Percentiles rank a stretch among this genome's conserved stretches.
Conservation (phyloP, 2,329 filamentous ascomycete genomes). For the Aspergillus fumigatiaffinis region DNA sequence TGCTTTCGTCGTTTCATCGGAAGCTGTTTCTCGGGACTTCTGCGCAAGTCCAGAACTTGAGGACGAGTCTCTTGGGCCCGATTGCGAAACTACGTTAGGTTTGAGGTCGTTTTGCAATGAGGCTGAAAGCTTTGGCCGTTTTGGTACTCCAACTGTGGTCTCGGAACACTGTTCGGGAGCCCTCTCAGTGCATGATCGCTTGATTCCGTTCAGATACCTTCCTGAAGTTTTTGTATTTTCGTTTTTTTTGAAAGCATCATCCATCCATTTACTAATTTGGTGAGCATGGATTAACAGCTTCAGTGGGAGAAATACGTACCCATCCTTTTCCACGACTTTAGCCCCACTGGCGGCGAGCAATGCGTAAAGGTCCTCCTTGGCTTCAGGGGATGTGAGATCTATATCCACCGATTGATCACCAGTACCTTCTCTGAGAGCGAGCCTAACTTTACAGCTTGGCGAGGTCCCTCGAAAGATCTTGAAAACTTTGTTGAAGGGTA, state of each 20-base stretch:
- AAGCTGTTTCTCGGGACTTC: background rate
- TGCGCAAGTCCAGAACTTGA: constrained; percentile 2
- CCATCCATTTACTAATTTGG: constrained; percentile 29
- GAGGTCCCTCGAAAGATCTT: constrained; percentile 16
- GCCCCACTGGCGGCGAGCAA: constrained; percentile 10
- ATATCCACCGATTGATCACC: constrained; percentile 22
- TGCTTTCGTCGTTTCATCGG: constrained; percentile 4
- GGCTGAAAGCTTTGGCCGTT: constrained; percentile 30
- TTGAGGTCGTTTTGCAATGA: constrained; percentile 22
- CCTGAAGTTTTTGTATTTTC: background rate
- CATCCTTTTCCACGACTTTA: constrained; percentile 16
- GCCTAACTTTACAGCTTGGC: constrained; percentile 26
- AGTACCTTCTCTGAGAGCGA: constrained; percentile 20
- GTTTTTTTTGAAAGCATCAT: constrained; percentile 24
- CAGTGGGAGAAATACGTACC: constrained; percentile 19
- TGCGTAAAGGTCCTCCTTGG: constrained; percentile 19
- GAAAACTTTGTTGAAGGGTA: constrained; percentile 21
- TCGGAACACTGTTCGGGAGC: constrained; percentile 5
- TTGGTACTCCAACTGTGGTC: constrained; percentile 9
- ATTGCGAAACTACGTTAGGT: background rate
- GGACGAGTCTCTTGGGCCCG: background rate
- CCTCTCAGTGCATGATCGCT: constrained; percentile 11
- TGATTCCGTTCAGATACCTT: constrained; percentile 8
- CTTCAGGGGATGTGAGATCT: constrained; percentile 21
- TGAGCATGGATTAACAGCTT: constrained; percentile 5